A percentile compares a stretch with the other conserved stretches of the same genome.
phyloP scores from a whole-genome alignment of 129 eudicot species.

The Smallanthus sonchifolius region DNA sequence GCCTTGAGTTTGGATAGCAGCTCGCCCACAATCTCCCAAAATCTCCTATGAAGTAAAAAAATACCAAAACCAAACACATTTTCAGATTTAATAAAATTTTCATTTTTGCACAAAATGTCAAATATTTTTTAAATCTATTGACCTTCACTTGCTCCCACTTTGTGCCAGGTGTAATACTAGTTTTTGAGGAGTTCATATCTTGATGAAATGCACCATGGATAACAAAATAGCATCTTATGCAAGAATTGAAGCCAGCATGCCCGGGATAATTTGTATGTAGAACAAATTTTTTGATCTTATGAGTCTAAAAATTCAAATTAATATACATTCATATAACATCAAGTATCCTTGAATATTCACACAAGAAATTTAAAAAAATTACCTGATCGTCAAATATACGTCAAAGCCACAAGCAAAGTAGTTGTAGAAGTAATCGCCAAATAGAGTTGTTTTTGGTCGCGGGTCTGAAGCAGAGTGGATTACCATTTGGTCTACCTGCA shows the following conservation, averaged over 20 bases:
- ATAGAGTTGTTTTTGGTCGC: constrained; percentile 76
- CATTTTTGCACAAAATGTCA: too few relatives aligned
- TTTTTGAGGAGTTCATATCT: constrained; percentile 46
- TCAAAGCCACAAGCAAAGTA: constrained; percentile 88
- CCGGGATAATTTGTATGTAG: constrained; percentile 96
- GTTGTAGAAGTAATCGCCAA: constrained; percentile 92
- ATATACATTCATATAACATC: background rate
- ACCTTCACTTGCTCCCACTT: too few relatives aligned
- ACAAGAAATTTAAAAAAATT: background rate
- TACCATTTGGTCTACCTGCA: constrained; percentile 97
- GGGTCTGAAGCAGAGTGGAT: constrained; percentile 95
- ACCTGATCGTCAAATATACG: constrained; percentile 98
- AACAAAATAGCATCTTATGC: constrained; percentile 87
- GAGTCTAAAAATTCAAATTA: constrained; percentile 53
- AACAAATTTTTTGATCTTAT: constrained; percentile 89
- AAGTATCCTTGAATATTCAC: background rate
- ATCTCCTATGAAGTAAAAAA: constrained; percentile 45
- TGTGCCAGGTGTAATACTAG: constrained; percentile 74
- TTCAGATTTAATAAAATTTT: too few relatives aligned
- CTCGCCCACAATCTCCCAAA: constrained; percentile 88
- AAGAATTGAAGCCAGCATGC: constrained; percentile 90
- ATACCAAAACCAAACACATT: background rate
- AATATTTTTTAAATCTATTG: too few relatives aligned
- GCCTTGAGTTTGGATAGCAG: constrained; percentile 90
- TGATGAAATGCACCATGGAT: constrained; percentile 48